A percentile compares a stretch with the other conserved stretches of the same genome.
phyloP scores from a whole-genome alignment of 768 basidiomycete genomes.

The Termitomyces sp. region DNA sequence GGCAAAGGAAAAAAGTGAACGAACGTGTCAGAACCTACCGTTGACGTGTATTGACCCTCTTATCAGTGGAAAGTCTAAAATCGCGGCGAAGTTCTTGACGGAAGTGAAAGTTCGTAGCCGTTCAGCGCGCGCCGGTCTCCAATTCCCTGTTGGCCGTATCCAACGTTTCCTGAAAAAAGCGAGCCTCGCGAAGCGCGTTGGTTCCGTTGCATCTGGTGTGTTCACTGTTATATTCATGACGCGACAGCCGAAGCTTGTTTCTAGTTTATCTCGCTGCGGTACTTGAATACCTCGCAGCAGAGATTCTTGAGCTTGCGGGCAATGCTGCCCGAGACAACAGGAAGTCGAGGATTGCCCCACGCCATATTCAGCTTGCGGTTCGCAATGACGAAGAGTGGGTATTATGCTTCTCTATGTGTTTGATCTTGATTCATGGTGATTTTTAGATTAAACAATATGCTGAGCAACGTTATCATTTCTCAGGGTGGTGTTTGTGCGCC shows the following conservation, averaged over 20 bases:
- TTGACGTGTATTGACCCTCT: slow-evolving; percentile 8
- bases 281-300: slow-evolving; percentile 82
- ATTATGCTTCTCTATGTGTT: neutral
- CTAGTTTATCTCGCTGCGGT: slow-evolving; percentile 81
- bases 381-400: slow-evolving; percentile 67
- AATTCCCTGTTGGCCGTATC: slow-evolving; percentile 82
- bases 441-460: slow-evolving; percentile 46
- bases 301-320: slow-evolving; percentile 83
- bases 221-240: slow-evolving; percentile 1
- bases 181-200: slow-evolving; percentile 68
- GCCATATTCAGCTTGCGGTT: slow-evolving; percentile 77
- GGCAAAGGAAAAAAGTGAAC: slow-evolving; percentile 52
- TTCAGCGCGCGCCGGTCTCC: slow-evolving; percentile 57
- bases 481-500: slow-evolving; percentile 73
- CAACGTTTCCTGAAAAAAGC: slow-evolving; percentile 71
- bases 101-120: slow-evolving; percentile 59
- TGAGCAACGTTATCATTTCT: slow-evolving; percentile 62
- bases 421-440: neutral
- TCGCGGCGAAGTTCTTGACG: slow-evolving; percentile 30
- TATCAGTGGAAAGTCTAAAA: slow-evolving; percentile 15
- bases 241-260: neutral
- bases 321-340: slow-evolving; percentile 76
- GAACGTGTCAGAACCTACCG: neutral
- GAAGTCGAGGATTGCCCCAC: slow-evolving; percentile 79
- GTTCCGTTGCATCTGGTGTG: slow-evolving; percentile 61